Evolutionary conservation across 2,329 filamentous ascomycete species (phyloP), one percentile per base, ranked within the genome.

Genomic region (Ceratocystis papillata): DNA sequence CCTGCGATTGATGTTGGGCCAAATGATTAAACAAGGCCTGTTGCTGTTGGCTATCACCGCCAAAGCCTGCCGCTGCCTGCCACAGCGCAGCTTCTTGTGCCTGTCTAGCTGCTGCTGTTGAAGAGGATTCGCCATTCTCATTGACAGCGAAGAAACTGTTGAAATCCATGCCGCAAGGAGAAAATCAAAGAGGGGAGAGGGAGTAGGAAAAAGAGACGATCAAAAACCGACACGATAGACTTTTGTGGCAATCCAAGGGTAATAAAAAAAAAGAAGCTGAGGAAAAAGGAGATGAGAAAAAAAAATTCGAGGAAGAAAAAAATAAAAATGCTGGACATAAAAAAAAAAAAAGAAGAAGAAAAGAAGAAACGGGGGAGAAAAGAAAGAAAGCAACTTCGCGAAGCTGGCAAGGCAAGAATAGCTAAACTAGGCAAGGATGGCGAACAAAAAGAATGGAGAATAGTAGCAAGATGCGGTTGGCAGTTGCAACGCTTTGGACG

Each of bases 211-310:
- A 33, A 17, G 44, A 3, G 41, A 33, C 8, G 37, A 41, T 33
- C 37, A 62, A 45, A 22, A 44, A 46, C 65, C 70, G 69, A 73
- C 70, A 74, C 75, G 74, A 73, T 75, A 75, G 74, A 41, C 2
- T 41, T 41, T 75, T 75, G 70, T 65, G 68, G 73, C 69, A 76
- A 74, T 73, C 74, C 12, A 12, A 22, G 53, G 17, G 30, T 3
- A 33, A 33, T 28, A 30, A 20, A 63, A 63, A 62, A 46, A 8
- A 46, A 30, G 20, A 48, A 22, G 60, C 37, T 22, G 59, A n/a
- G 44, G 20, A 62, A 41, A 41, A 44, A 22, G 22, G 15, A 22
- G 15, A 33, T 10, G n/a, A n/a, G 15, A 28, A 28, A 57, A 6
- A 28, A 57, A 30, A 22, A 28, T 17, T 33, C 6, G 22, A 57